Evolutionary conservation across 1,284 basidiomycete genomes (phyloP).

Genomic region (Rhodotorula sp.): DNA sequence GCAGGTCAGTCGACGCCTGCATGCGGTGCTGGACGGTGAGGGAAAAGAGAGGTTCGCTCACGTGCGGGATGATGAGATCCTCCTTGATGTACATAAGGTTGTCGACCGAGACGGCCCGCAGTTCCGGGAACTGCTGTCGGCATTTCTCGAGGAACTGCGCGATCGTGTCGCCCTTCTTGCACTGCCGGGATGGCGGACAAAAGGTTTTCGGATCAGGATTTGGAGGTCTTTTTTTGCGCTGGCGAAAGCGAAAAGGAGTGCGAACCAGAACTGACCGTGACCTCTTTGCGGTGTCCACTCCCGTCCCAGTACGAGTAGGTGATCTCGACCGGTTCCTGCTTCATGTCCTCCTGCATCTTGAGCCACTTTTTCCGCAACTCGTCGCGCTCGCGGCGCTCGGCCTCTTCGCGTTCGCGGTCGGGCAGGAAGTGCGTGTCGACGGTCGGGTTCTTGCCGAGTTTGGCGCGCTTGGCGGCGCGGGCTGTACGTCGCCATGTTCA

Average conservation of each 20-base stretch:
- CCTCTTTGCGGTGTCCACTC: conserved; percentile 90
- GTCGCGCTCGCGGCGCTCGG: conserved; percentile 83
- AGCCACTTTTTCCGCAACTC: conserved; percentile 88
- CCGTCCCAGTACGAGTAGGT: conserved; percentile 99
- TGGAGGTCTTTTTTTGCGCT: too few species aligned
- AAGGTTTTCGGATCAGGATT: neutral
- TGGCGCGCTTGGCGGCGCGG: conserved; percentile 62
- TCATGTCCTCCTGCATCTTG: conserved; percentile 79
- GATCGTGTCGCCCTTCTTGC: conserved; percentile 96
- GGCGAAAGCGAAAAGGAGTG: too few species aligned
- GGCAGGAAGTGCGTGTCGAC: conserved; percentile 99
- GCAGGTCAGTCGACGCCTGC: neutral
- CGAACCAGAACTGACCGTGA: conserved; percentile 62
- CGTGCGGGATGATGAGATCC: conserved; percentile 91
- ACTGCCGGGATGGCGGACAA: conserved; percentile 57
- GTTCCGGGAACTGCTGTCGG: conserved; percentile 85
- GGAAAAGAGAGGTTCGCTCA: conserved; percentile 50
- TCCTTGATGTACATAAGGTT: conserved; percentile 96
- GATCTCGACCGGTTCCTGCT: conserved; percentile 84
- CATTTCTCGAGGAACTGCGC: conserved; percentile 88
- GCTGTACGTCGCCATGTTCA: conserved; percentile 8
- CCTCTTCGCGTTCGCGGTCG: conserved; percentile 91
- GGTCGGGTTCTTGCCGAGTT: conserved; percentile 88
- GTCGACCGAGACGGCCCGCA: conserved; percentile 84
- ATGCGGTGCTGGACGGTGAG: too few species aligned